Percentiles rank a stretch among this genome's conserved stretches.
phyloP scores from a whole-genome alignment of 257 asterid genomes.

The Scutellaria minor region DNA sequence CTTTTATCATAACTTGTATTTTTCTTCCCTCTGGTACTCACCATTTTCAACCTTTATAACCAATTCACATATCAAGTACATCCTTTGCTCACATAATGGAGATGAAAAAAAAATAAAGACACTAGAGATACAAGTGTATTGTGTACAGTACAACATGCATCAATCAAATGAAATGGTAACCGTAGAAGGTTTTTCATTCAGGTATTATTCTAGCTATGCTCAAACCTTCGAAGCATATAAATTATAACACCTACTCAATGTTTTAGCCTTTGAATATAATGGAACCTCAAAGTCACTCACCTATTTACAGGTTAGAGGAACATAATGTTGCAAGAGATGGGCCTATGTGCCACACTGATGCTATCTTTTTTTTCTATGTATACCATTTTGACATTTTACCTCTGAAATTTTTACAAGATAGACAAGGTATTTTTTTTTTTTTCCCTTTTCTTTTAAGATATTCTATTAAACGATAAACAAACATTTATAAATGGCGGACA shows the following conservation, averaged over 20 bases:
- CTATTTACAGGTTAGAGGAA: not conserved
- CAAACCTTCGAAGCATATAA: not conserved
- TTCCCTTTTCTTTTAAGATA: not conserved
- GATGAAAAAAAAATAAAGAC: not conserved
- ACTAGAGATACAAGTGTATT: constrained; percentile 2
- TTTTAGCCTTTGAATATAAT: constrained; percentile 14
- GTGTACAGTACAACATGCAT: constrained; percentile 10
- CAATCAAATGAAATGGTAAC: not conserved
- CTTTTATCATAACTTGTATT: constrained; percentile 28
- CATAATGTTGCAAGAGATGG: not conserved
- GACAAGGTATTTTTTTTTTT: not conserved
- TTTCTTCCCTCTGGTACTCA: constrained; percentile 38
- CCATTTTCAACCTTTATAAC: constrained; percentile 40
- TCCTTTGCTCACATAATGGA: constrained; percentile 17
- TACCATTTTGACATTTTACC: not conserved
- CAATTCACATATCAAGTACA: constrained; percentile 30
- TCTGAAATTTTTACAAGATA: not conserved
- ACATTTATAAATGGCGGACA: constrained; percentile 2
- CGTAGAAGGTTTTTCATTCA: not conserved
- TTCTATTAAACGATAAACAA: constrained; percentile 9
- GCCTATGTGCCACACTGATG: not conserved
- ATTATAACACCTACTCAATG: not conserved
- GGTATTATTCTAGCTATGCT: not conserved
- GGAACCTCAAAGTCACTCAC: not conserved
- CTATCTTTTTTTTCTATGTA: not conserved